Percentiles rank a stretch among this genome's conserved stretches.
phyloP scores from a whole-genome alignment of 768 basidiomycete species.

The Lactarius hatsudake region DNA sequence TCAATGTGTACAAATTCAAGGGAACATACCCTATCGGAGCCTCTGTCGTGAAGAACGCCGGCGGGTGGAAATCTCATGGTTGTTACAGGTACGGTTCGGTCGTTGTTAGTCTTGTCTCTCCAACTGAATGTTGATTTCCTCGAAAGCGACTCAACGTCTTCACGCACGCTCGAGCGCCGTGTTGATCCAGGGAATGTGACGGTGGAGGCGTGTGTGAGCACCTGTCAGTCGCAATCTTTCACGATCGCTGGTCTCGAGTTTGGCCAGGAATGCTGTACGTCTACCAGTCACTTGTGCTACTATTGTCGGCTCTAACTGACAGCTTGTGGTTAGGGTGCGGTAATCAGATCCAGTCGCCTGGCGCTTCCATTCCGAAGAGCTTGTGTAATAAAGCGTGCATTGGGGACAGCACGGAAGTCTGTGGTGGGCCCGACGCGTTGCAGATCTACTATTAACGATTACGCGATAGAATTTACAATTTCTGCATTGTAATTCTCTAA shows the following conservation, averaged over 20 bases:
- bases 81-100: neutral
- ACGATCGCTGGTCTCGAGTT: too few species aligned
- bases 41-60: neutral
- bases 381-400: slow-evolving; percentile 1
- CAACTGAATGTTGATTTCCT: neutral
- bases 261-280: too few species aligned
- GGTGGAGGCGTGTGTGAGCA: too few species aligned
- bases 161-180: neutral
- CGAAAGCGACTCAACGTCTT: neutral
- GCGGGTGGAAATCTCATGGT: neutral
- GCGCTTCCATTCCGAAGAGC: neutral
- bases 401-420: slow-evolving; percentile 5
- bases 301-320: too few species aligned
- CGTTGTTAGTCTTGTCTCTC: neutral
- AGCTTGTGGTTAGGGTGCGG: slow-evolving; percentile 1
- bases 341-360: neutral
- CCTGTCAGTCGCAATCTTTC: too few species aligned
- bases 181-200: neutral
- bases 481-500: too few species aligned
- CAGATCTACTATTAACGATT: neutral
- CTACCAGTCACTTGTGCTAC: too few species aligned
- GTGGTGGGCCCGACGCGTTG: slow-evolving; percentile 6
- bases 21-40: neutral
- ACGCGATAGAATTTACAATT: too few species aligned
- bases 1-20: neutral